Conservation (phyloP, 768 basidiomycete genomes). For the Scleroderma bovista region DNA sequence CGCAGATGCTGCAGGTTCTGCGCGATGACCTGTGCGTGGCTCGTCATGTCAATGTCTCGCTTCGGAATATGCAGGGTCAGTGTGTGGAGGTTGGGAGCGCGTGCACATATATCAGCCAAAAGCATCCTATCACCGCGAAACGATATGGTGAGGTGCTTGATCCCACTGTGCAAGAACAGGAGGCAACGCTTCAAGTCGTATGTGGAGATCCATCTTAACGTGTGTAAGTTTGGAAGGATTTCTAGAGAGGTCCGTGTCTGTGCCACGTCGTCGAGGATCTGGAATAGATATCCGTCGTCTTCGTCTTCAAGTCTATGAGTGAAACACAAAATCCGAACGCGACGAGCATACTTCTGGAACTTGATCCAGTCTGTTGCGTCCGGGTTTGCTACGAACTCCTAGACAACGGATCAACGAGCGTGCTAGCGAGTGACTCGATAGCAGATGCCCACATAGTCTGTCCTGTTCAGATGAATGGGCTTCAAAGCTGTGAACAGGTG, state of each 20-base stretch:
- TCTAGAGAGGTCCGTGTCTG: slow-evolving; percentile 47
- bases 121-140: slow-evolving; percentile 11
- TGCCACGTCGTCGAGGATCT: slow-evolving; percentile 49
- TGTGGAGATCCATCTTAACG: slow-evolving; percentile 42
- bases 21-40: slow-evolving; percentile 35
- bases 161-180: slow-evolving; percentile 53
- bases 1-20: slow-evolving; percentile 38
- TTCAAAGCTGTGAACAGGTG: slow-evolving; percentile 45
- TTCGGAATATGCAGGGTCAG: slow-evolving; percentile 41
- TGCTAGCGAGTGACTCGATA: too few relatives aligned
- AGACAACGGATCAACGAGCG: not conserved
- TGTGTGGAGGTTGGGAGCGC: slow-evolving; percentile 45
- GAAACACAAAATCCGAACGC: slow-evolving; percentile 43
- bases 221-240: slow-evolving; percentile 50
- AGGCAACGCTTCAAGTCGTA: slow-evolving; percentile 30
- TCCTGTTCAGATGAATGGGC: slow-evolving; percentile 27
- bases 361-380: slow-evolving; percentile 48
- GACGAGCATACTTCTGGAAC: slow-evolving; percentile 49
- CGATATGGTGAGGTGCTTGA: slow-evolving; percentile 36
- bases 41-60: slow-evolving; percentile 38
- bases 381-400: slow-evolving; percentile 40
- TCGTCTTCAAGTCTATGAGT: too few relatives aligned
- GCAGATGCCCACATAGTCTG: too few relatives aligned
- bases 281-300: too few relatives aligned
- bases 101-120: slow-evolving; percentile 37